phyloP scores from a whole-genome alignment of 1,139 yeast species.

The Yamadazyma mexicana region DNA sequence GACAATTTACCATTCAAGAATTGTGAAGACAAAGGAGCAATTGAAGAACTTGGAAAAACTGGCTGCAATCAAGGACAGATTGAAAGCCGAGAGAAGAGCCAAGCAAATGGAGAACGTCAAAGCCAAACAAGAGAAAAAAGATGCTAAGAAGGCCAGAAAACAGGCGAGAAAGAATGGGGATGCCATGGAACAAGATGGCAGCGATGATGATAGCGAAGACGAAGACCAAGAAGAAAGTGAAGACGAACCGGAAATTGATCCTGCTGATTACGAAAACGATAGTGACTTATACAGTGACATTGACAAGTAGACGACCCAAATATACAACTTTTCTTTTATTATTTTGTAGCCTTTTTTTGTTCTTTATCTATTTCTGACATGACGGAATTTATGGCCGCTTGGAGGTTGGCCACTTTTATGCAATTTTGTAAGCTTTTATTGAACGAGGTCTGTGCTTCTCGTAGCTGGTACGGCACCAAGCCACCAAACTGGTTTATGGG shows the following conservation, averaged over 20 bases:
- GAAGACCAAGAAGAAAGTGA: constrained; percentile 17
- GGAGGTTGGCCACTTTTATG: constrained; percentile 29
- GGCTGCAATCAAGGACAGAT: constrained; percentile 61
- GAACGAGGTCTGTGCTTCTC: constrained; percentile 41
- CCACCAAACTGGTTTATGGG: constrained; percentile 55
- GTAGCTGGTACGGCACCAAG: constrained; percentile 44
- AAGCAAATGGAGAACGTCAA: constrained; percentile 80
- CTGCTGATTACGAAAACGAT: constrained; percentile 50
- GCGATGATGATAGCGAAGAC: constrained; percentile 16
- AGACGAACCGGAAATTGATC: constrained; percentile 27
- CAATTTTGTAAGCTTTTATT: constrained; percentile 25
- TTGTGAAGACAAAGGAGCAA: constrained; percentile 64
- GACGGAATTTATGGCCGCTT: constrained; percentile 12
- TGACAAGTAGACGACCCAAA: constrained; percentile 19
- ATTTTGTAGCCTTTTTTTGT: no score
- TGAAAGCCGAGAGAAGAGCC: constrained; percentile 72
- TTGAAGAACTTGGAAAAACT: constrained; percentile 60
- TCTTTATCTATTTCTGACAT: neutral
- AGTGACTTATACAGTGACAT: constrained; percentile 50
- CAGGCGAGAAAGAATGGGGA: constrained; percentile 45
- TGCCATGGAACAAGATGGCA: constrained; percentile 29
- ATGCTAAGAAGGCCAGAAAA: constrained; percentile 72
- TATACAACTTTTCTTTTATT: neutral
- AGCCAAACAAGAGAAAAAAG: constrained; percentile 72
- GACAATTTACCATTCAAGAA: constrained; percentile 75